Conservation (phyloP, 2,329 filamentous ascomycete species). For the Trichophyton mentagrophytes region DNA sequence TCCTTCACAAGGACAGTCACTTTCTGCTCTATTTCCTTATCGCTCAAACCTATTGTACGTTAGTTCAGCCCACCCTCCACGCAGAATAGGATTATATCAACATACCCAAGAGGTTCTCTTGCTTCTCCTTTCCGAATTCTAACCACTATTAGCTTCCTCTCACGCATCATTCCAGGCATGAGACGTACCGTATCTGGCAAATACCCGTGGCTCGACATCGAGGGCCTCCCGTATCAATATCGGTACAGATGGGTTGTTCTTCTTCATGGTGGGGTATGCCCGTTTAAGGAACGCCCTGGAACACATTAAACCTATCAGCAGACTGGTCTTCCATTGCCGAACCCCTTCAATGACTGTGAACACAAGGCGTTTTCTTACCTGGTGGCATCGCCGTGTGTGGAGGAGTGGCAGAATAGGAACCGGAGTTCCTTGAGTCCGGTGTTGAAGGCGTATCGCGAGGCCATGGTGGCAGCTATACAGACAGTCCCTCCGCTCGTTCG, state of each 20-base stretch:
- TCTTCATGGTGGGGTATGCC: conserved; percentile 97
- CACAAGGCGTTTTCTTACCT: conserved; percentile 47
- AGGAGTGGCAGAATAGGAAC: conserved; percentile 94
- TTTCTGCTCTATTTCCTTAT: conserved; percentile 58
- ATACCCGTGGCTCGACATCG: conserved; percentile 73
- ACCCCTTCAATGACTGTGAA: too few species aligned
- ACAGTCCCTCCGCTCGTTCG: conserved; percentile 5
- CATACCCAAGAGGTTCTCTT: conserved; percentile 48
- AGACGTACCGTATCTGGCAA: conserved; percentile 70
- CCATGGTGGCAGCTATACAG: conserved; percentile 47
- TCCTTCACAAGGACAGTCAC: conserved; percentile 50
- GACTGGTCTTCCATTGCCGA: background rate
- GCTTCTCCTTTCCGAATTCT: conserved; percentile 58
- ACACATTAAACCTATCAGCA: background rate
- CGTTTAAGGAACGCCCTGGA: conserved; percentile 69
- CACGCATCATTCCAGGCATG: too few species aligned
- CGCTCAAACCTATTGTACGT: conserved; percentile 45
- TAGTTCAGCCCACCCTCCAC: background rate
- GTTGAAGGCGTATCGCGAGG: conserved; percentile 81
- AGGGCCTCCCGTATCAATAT: conserved; percentile 90
- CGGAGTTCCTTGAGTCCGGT: conserved; percentile 86
- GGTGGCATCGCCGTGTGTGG: conserved; percentile 75
- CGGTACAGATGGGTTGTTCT: conserved; percentile 86
- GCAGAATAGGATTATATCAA: background rate
- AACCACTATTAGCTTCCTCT: conserved; percentile 3